A percentile compares a stretch with the other conserved stretches of the same genome.
These are phyloP conservation scores for Diddensiella transvaalensis DNA, from an alignment of 805 yeast genomes.

Conservation along the genomic window DNA sequence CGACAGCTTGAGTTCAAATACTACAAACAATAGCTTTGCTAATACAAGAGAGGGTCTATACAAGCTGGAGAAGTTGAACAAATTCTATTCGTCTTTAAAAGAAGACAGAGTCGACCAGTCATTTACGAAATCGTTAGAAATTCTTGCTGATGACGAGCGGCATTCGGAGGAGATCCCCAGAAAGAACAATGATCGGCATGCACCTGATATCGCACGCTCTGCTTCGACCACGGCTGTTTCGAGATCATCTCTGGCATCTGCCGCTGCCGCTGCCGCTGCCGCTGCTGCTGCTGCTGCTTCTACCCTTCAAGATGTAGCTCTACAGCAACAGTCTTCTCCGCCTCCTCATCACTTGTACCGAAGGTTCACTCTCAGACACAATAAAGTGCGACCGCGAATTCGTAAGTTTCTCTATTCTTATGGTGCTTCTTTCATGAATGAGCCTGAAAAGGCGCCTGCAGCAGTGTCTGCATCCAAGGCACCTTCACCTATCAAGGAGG, in stretches of 20 bases:
- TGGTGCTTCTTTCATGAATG: slow-evolving; percentile 16
- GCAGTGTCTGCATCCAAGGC: background rate
- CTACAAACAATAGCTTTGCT: background rate
- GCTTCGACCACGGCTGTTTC: no score
- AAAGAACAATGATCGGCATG: background rate
- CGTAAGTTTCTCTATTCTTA: slow-evolving; percentile 14
- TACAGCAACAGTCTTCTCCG: no score
- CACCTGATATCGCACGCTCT: no score
- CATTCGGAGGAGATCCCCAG: background rate
- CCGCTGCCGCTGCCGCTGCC: slow-evolving; percentile 1
- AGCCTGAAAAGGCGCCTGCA: slow-evolving; percentile 12
- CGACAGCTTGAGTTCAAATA: background rate
- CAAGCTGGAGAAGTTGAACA: slow-evolving; percentile 2
- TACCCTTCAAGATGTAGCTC: background rate
- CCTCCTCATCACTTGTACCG: background rate
- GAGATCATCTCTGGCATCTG: background rate
- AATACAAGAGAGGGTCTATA: slow-evolving; percentile 6
- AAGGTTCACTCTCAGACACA: background rate
- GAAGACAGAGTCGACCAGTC: slow-evolving; percentile 13
- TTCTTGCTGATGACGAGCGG: slow-evolving; percentile 5
- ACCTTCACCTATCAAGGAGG: background rate
- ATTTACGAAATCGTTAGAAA: slow-evolving; percentile 5
- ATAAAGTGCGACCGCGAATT: slow-evolving; percentile 4
- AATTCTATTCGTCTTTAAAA: slow-evolving; percentile 14
- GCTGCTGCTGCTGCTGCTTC: slow-evolving; percentile 1